Evolutionary conservation across 768 basidiomycete species (phyloP).

Genomic region (Rhodotorula graminis): DNA sequence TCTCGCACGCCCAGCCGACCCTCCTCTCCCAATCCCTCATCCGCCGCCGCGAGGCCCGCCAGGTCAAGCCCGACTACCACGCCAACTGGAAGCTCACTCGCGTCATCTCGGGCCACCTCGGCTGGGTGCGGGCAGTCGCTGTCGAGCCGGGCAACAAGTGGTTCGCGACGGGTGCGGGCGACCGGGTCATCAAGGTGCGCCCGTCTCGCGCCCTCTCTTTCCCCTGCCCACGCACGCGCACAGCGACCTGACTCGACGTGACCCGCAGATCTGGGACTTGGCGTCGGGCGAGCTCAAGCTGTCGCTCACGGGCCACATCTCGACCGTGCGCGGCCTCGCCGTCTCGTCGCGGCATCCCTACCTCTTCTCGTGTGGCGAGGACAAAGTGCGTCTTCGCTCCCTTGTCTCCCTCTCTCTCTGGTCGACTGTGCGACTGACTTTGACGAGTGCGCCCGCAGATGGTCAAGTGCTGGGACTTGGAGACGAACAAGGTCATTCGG

Average conservation of each 20-base stretch:
- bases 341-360: conserved; percentile 92
- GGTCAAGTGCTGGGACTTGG: conserved; percentile 99
- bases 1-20: conserved; percentile 42
- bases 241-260: neutral
- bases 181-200: conserved; percentile 78
- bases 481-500: conserved; percentile 96
- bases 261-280: conserved; percentile 76
- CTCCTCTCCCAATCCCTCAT: conserved; percentile 79
- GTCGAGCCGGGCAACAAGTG: conserved; percentile 98
- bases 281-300: conserved; percentile 95
- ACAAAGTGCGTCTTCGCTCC: conserved; percentile 64
- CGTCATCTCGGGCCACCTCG: conserved; percentile 95
- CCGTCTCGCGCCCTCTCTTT: neutral
- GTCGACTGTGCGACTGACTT: neutral
- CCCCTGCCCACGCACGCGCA: too few relatives aligned
- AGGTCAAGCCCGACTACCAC: conserved; percentile 92
- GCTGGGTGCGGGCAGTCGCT: conserved; percentile 93
- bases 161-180: conserved; percentile 97
- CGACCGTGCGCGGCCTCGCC: conserved; percentile 88
- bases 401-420: too few relatives aligned
- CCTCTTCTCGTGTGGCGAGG: conserved; percentile 93
- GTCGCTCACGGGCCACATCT: conserved; percentile 95
- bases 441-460: conserved; percentile 57
- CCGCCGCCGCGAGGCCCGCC: conserved; percentile 86
- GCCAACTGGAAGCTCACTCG: conserved; percentile 92